Conservation (phyloP, 1,284 basidiomycete species). For the Cystobasidiaceae sp. region DNA sequence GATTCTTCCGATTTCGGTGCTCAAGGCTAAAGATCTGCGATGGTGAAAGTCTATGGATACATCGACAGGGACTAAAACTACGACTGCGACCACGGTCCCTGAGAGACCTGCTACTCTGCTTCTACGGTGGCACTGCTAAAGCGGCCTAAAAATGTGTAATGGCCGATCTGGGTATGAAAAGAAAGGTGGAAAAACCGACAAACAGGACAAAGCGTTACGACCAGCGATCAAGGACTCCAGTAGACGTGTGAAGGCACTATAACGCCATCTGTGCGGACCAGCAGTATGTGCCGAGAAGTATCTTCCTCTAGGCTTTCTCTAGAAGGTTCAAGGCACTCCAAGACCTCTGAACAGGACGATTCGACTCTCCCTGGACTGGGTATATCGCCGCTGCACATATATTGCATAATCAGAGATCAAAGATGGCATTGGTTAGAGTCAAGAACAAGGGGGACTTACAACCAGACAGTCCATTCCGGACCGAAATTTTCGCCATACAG, state of each 20-base stretch:
- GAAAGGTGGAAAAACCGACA: too few species aligned
- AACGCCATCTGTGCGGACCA: slow-evolving; percentile 81
- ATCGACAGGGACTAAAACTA: too few species aligned
- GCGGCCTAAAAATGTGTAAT: too few species aligned
- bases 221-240: slow-evolving; percentile 47
- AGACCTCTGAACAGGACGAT: slow-evolving; percentile 1
- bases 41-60: too few species aligned
- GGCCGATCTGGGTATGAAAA: too few species aligned
- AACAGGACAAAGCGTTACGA: too few species aligned
- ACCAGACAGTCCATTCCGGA: slow-evolving; percentile 35
- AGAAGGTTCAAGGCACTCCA: slow-evolving; percentile 38
- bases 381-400: slow-evolving; percentile 13
- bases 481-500: slow-evolving; percentile 85
- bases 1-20: neutral
- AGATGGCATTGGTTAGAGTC: neutral
- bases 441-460: slow-evolving; percentile 13
- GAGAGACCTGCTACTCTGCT: too few species aligned
- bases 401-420: neutral
- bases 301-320: slow-evolving; percentile 51
- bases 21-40: too few species aligned
- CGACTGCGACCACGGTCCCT: too few species aligned
- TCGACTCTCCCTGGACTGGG: slow-evolving; percentile 13
- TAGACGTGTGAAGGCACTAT: slow-evolving; percentile 81
- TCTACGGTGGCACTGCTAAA: too few species aligned
- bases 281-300: slow-evolving; percentile 70